phyloP scores from a whole-genome alignment of 2,329 filamentous ascomycete genomes.

The Pyricularia sp. region DNA sequence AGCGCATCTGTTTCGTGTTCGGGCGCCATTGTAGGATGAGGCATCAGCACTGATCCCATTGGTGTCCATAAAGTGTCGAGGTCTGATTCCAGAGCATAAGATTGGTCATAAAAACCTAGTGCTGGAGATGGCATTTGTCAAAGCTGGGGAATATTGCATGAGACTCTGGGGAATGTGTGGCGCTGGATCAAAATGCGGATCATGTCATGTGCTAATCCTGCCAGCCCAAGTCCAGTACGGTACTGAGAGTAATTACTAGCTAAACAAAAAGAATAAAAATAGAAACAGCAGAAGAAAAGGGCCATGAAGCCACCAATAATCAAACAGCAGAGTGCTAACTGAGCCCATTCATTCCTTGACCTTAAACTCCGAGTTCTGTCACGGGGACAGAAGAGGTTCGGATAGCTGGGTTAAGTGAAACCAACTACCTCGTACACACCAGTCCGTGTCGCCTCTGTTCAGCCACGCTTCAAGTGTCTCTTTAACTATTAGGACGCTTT shows the following conservation, averaged over 20 bases:
- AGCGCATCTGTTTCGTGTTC: not conserved
- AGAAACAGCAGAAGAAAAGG: not conserved
- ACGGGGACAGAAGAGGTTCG: not conserved
- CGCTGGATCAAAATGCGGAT: not conserved
- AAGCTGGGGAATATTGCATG: not conserved
- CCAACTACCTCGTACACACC: not conserved
- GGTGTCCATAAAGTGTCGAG: not conserved
- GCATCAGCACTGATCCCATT: not conserved
- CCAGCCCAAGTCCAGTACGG: not conserved
- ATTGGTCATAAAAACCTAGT: not conserved
- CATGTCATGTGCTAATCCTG: not conserved
- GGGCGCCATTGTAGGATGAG: no score
- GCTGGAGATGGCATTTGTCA: not conserved
- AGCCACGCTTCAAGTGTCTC: not conserved
- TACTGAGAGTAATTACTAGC: not conserved
- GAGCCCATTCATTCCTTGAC: not conserved
- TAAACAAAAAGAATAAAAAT: conserved; percentile 4
- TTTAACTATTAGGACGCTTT: not conserved
- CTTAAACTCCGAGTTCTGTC: not conserved
- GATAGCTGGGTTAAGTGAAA: not conserved
- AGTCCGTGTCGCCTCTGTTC: not conserved
- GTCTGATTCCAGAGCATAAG: not conserved
- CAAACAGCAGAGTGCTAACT: not conserved
- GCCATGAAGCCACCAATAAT: not conserved
- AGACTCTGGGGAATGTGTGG: not conserved